Percentiles rank a stretch among this genome's conserved stretches.
Evolutionary conservation across 495 filamentous ascomycete species (phyloP).

Genomic region (Xylaria scruposa): DNA sequence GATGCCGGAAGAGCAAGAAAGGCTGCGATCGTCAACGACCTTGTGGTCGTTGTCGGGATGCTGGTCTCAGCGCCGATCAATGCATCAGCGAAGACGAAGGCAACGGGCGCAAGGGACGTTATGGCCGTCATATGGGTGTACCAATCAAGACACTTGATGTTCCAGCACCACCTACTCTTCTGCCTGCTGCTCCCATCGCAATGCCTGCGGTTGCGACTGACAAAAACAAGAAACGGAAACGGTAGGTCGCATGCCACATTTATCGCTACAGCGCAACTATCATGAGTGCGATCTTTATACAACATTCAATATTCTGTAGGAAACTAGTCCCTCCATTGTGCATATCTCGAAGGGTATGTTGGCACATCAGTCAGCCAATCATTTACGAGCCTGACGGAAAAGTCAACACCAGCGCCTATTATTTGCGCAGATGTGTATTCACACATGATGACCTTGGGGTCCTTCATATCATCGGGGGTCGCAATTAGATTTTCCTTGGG

Average conservation of each 20-base stretch:
- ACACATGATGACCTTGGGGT: conserved; percentile 9
- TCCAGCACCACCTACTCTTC: conserved; percentile 38
- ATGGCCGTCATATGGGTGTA: conserved; percentile 96
- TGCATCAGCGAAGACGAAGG: conserved; percentile 97
- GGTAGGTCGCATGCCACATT: conserved; percentile 40
- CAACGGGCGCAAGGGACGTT: conserved; percentile 95
- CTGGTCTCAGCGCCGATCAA: conserved; percentile 86
- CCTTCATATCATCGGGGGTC: conserved; percentile 16
- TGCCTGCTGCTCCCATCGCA: conserved; percentile 50
- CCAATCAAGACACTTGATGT: conserved; percentile 72
- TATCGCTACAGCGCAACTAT: conserved; percentile 13
- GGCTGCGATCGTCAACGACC: conserved; percentile 96
- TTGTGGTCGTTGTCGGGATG: conserved; percentile 93
- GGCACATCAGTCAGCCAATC: neutral
- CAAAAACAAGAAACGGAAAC: conserved; percentile 59
- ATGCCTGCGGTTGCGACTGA: conserved; percentile 39
- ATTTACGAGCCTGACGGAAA: neutral
- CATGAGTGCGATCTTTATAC: neutral
- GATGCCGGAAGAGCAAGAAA: conserved; percentile 99
- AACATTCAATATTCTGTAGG: neutral
- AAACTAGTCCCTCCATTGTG: neutral
- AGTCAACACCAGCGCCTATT: neutral
- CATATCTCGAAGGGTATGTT: neutral
- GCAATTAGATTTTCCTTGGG: conserved; percentile 29
- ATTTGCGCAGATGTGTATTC: conserved; percentile 7